Conservation (phyloP, 2,329 filamentous ascomycete genomes). For the Cladosporium velox region DNA sequence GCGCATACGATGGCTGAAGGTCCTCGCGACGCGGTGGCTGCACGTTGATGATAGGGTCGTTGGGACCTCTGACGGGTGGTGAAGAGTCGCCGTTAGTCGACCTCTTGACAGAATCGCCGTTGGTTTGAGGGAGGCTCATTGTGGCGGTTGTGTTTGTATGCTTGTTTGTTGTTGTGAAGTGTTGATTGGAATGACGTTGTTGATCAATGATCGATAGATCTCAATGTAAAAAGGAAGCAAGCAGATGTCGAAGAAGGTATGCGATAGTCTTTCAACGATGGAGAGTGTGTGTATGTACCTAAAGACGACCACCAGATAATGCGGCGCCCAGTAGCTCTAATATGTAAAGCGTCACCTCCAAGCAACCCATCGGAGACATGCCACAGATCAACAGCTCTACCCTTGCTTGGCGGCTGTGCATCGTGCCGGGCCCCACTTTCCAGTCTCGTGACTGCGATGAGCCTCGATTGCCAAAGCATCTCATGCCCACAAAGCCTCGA, state of each 20-base stretch:
- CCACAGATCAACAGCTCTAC: conserved; percentile 5
- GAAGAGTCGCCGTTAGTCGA: neutral
- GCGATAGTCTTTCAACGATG: neutral
- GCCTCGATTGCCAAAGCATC: conserved; percentile 4
- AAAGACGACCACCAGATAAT: neutral
- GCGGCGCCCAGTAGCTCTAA: conserved; percentile 3
- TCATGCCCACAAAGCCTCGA: neutral
- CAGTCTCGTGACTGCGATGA: conserved; percentile 17
- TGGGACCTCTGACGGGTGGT: neutral
- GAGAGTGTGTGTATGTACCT: neutral
- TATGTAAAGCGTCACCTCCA: conserved; percentile 13
- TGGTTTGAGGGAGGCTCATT: conserved; percentile 18
- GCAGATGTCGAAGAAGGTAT: neutral
- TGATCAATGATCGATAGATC: neutral
- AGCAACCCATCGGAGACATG: neutral
- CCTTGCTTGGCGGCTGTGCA: conserved; percentile 15
- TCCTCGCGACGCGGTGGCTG: conserved; percentile 81
- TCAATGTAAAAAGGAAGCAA: neutral
- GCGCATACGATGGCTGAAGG: conserved; percentile 72
- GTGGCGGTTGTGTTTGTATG: conserved; percentile 1
- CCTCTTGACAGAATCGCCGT: conserved; percentile 9
- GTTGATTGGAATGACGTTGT: neutral
- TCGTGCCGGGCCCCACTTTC: conserved; percentile 2
- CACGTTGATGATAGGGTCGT: conserved; percentile 56
- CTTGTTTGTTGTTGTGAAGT: conserved; percentile 5